phyloP scores from a whole-genome alignment of 352 stramenopile species.

The Pythium volutum region DNA sequence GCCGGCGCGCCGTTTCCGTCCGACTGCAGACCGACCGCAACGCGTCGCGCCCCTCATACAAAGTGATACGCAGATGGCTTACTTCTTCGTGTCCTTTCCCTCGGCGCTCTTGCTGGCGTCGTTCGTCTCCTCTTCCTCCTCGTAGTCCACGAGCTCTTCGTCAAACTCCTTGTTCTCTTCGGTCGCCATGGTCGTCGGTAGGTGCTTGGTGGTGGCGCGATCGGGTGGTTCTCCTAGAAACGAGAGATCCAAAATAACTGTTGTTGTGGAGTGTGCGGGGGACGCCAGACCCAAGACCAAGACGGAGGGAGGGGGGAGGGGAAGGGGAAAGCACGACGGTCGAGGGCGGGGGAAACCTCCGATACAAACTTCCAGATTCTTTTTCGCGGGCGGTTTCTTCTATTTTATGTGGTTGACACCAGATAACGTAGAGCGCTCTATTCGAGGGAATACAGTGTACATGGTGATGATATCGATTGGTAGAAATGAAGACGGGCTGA shows the following conservation, averaged over 20 bases:
- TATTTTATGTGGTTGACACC: constrained; percentile 33
- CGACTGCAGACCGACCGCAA: constrained; percentile 3
- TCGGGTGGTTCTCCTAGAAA: constrained; percentile 19
- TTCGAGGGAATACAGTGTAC: background rate
- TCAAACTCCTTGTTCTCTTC: constrained; percentile 90
- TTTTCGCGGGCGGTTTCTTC: constrained; percentile 24
- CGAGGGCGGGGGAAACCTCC: background rate
- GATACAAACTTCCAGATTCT: constrained; percentile 22
- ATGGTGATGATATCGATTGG: background rate
- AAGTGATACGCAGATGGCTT: constrained; percentile 38
- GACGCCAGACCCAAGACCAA: too few species aligned
- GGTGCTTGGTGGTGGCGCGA: constrained; percentile 1
- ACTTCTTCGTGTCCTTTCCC: constrained; percentile 90
- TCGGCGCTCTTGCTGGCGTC: constrained; percentile 71
- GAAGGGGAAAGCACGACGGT: constrained; percentile 19
- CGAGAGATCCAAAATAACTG: constrained; percentile 30
- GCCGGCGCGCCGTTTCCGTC: background rate
- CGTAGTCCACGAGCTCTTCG: constrained; percentile 88
- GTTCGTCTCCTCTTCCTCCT: constrained; percentile 82
- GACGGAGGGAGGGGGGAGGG: constrained; percentile 2
- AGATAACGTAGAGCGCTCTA: background rate
- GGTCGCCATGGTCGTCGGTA: constrained; percentile 40
- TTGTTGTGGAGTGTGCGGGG: background rate
- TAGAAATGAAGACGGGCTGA: background rate
- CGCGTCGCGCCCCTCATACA: constrained; percentile 1